These are phyloP conservation scores for Juglanconis juglandina DNA, from an alignment of 2,329 filamentous ascomycete species.

Conservation along the genomic window DNA sequence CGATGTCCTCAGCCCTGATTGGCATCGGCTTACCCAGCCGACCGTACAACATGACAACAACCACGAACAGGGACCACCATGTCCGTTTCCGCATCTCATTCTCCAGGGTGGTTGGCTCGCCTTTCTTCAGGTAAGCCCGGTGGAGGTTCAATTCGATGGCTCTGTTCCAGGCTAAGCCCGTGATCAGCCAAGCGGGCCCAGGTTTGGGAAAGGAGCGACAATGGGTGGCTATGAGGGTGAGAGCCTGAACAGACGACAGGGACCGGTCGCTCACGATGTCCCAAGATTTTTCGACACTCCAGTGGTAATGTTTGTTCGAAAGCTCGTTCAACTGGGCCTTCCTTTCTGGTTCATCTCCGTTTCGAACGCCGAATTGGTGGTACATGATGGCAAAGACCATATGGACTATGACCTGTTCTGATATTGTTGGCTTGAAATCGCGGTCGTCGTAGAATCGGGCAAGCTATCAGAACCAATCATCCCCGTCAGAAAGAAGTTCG, in stretches of 20 bases:
- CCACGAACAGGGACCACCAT: slow-evolving; percentile 69
- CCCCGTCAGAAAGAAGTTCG: slow-evolving; percentile 13
- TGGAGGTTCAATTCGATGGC: slow-evolving; percentile 76
- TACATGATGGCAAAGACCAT: slow-evolving; percentile 77
- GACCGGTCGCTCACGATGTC: slow-evolving; percentile 60
- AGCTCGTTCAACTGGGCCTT: slow-evolving; percentile 56
- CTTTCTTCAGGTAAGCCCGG: slow-evolving; percentile 56
- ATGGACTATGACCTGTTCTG: slow-evolving; percentile 69
- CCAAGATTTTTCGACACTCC: slow-evolving; percentile 65
- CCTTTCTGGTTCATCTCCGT: slow-evolving; percentile 53
- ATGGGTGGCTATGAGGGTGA: slow-evolving; percentile 69
- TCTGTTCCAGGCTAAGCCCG: slow-evolving; percentile 60
- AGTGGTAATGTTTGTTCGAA: slow-evolving; percentile 77
- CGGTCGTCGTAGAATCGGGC: slow-evolving; percentile 68
- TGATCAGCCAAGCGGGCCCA: slow-evolving; percentile 68
- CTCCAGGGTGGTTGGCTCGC: slow-evolving; percentile 53
- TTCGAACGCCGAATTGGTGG: slow-evolving; percentile 73
- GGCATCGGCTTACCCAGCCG: slow-evolving; percentile 76
- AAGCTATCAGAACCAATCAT: slow-evolving; percentile 39
- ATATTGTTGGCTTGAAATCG: slow-evolving; percentile 55
- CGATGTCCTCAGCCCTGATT: slow-evolving; percentile 70
- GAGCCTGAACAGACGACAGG: slow-evolving; percentile 66
- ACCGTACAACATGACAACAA: slow-evolving; percentile 67
- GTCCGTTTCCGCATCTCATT: slow-evolving; percentile 74
- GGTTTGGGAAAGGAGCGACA: slow-evolving; percentile 77